Percentiles rank a stretch among this genome's conserved stretches.
phyloP scores from a whole-genome alignment of 805 yeast genomes.

The Sungouiozyma intestinalis region DNA sequence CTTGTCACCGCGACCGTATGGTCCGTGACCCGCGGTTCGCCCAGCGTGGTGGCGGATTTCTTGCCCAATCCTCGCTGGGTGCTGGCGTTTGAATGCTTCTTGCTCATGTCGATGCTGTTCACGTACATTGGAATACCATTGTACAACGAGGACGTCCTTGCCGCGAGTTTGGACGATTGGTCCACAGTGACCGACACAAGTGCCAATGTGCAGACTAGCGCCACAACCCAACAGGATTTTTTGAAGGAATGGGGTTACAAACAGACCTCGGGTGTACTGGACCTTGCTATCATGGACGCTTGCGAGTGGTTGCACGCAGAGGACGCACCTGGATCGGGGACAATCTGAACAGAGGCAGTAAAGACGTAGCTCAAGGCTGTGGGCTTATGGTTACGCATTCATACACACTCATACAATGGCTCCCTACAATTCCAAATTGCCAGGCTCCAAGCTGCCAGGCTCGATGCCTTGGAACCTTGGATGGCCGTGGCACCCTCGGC shows the following conservation, averaged over 20 bases:
- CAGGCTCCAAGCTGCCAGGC: no score
- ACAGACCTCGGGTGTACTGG: conserved; percentile 80
- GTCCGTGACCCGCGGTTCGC: conserved; percentile 50
- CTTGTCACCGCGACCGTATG: conserved; percentile 54
- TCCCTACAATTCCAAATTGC: no score
- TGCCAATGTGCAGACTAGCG: neutral
- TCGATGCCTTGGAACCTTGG: no score
- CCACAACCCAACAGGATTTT: conserved; percentile 4
- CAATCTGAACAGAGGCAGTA: no score
- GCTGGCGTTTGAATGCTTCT: conserved; percentile 59
- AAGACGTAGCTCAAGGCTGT: no score
- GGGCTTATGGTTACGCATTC: no score
- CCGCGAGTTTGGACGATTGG: conserved; percentile 48
- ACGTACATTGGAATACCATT: conserved; percentile 59
- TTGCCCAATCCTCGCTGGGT: conserved; percentile 91
- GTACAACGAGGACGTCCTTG: conserved; percentile 68
- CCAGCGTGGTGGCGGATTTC: conserved; percentile 2
- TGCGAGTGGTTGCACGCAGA: conserved; percentile 48
- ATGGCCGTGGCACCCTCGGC: no score
- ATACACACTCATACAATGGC: no score
- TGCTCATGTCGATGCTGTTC: conserved; percentile 61
- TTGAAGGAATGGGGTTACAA: conserved; percentile 34
- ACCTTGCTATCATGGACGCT: conserved; percentile 63
- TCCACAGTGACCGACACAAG: conserved; percentile 44
- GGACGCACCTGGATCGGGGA: neutral